Base-by-base conservation (phyloP, 805 yeast species). In the Danielia reshetovae region DNA sequence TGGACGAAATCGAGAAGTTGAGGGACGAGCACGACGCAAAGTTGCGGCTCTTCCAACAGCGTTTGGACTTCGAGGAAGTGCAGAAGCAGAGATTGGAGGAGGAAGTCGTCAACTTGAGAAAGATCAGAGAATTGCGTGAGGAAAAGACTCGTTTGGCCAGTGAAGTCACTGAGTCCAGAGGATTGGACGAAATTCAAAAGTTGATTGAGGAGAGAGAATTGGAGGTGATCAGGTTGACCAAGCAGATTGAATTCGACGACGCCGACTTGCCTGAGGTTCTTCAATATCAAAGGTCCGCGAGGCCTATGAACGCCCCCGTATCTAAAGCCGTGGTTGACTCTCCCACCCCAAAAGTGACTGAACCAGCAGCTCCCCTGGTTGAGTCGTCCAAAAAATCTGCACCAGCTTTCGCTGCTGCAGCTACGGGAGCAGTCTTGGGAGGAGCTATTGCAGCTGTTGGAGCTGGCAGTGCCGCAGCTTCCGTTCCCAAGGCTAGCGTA, bases 71-170 rank as follows among this genome's bases (percentile, higher is more conserved):
- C 32, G 68, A 61, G 44, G 70, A 63, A 45, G 56, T 59, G 35
- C 66, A 67, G 47, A 57, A 55, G 46, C 43, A 49, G 29, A 58
- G 65, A 40, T 54, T 65, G 42, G 47, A 57, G 46, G 70, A 57
- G 30, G 73, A 62, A 48, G 60, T 58, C 36, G 61, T 54, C 18
- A 61, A 64, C 44, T 57, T 68, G 50, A 65, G 67, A 47, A 57
- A 59, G 42, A 57, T 60, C 47, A 54, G 56, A 48, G 60, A 58
- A 19, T 54, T 67, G 39, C 57, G 67, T 39, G 66, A 57, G 34
- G 68, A 66, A 36, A 65, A 62, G 43, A 60, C 54, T 13, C 49
- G 55, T 39, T 55, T 56, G 36, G 41, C 59, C n/a, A 39, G 33
- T 26, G 48, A 54, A 33, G 51, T 51, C 21, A 11, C 8, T 14